Evolutionary conservation across 305 asterid species (phyloP).

Genomic region (Plantago coronopus): DNA sequence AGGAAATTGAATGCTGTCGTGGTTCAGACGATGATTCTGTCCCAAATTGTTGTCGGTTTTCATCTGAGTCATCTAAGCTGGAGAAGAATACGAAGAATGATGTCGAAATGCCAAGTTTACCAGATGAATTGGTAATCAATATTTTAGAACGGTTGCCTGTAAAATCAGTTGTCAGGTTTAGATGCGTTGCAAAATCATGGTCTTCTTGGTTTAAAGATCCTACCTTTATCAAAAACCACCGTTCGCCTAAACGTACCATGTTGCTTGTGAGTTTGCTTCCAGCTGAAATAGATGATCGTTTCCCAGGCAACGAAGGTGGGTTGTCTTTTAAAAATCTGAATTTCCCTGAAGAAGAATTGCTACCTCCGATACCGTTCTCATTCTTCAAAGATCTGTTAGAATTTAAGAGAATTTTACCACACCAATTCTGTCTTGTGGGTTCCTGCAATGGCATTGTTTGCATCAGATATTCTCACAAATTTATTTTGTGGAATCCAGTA

Average conservation of each 20-base stretch:
- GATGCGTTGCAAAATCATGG: neutral
- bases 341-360: neutral
- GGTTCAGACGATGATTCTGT: too few species aligned
- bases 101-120: neutral
- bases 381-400: neutral
- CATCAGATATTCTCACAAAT: neutral
- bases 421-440: neutral
- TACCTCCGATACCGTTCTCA: neutral
- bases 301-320: neutral
- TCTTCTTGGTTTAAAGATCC: neutral
- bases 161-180: neutral
- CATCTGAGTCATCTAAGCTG: too few species aligned
- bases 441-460: neutral
- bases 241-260: neutral
- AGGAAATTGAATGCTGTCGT: too few species aligned
- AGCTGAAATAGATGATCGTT: neutral
- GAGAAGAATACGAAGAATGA: too few species aligned
- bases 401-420: neutral
- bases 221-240: neutral
- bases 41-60: too few species aligned
- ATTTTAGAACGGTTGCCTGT: neutral
- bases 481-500: too few species aligned
- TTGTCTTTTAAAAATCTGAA: neutral
- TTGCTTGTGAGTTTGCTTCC: neutral
- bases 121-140: neutral